Conservation (phyloP, 345 rosid genomes). For the Ceriops decandra region DNA sequence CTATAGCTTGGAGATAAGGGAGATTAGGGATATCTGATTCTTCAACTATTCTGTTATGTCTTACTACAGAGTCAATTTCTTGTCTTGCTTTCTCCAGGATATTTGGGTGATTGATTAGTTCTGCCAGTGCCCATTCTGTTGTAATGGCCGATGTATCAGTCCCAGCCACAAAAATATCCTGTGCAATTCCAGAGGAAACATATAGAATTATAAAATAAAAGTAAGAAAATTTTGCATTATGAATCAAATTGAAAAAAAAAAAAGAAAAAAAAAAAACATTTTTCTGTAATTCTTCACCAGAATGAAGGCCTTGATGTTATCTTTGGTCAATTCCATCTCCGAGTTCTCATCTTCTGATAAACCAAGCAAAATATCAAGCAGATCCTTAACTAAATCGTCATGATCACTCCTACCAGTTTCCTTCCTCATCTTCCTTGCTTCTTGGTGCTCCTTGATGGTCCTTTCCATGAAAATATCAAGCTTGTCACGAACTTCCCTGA, state of each 20-base stretch:
- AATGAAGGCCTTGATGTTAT: slow-evolving; percentile 55
- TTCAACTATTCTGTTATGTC: slow-evolving; percentile 42
- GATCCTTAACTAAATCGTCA: slow-evolving; percentile 28
- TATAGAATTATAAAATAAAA: not conserved
- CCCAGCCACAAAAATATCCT: slow-evolving; percentile 66
- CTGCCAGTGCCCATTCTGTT: slow-evolving; percentile 63
- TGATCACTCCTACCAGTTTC: slow-evolving; percentile 11
- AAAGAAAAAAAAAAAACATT: no score
- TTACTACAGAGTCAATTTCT: slow-evolving; percentile 45
- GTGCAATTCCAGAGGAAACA: slow-evolving; percentile 1
- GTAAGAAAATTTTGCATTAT: no score
- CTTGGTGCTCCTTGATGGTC: slow-evolving; percentile 44
- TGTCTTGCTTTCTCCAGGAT: slow-evolving; percentile 43
- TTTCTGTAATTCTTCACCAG: slow-evolving; percentile 27
- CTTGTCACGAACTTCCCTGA: slow-evolving; percentile 33
- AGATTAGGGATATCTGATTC: slow-evolving; percentile 59
- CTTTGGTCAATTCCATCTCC: slow-evolving; percentile 42
- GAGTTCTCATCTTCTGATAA: slow-evolving; percentile 41
- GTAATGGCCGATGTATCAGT: slow-evolving; percentile 58
- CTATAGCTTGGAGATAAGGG: slow-evolving; percentile 58
- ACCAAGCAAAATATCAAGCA: slow-evolving; percentile 45
- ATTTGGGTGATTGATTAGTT: slow-evolving; percentile 56
- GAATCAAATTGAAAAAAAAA: no score
- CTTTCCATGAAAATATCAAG: slow-evolving; percentile 39
- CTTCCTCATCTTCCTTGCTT: slow-evolving; percentile 29